These are phyloP conservation scores for Mycena olivaceomarginata DNA, from an alignment of 768 basidiomycete genomes.

Conservation along the genomic window DNA sequence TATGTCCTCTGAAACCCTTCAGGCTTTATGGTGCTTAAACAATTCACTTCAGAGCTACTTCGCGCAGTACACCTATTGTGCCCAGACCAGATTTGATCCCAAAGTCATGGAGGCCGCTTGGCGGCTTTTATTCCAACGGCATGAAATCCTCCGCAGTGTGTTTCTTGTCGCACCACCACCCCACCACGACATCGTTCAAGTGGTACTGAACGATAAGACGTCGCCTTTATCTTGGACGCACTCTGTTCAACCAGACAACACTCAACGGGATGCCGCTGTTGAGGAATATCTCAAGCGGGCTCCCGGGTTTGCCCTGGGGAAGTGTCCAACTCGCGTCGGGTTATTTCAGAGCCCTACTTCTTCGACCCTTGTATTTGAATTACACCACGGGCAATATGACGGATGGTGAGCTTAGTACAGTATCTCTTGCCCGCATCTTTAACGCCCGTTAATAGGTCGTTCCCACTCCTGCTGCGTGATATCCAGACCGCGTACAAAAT, in stretches of 20 bases:
- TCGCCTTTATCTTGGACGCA: not conserved
- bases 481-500: slow-evolving; percentile 1
- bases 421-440: not conserved
- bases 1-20: slow-evolving; percentile 1
- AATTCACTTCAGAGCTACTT: slow-evolving; percentile 16
- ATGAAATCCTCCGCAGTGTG: slow-evolving; percentile 25
- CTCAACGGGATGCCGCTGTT: not conserved
- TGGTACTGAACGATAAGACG: not conserved
- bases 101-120: slow-evolving; percentile 15
- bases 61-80: slow-evolving; percentile 11
- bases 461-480: slow-evolving; percentile 2
- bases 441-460: not conserved
- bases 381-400: slow-evolving; percentile 17
- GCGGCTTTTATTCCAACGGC: not conserved
- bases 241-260: not conserved
- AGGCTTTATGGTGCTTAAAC: not conserved
- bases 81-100: not conserved
- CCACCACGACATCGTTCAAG: slow-evolving; percentile 18
- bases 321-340: slow-evolving; percentile 3
- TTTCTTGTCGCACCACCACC: slow-evolving; percentile 24
- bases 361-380: slow-evolving; percentile 8
- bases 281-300: not conserved
- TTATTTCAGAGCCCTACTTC: slow-evolving; percentile 6
- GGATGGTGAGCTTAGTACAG: not conserved
- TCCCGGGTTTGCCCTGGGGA: slow-evolving; percentile 16